Evolutionary conservation across 108 stramenopile genomes (phyloP), one percentile per base, ranked within the genome.

Genomic region (Pelagomonas calceolata): DNA sequence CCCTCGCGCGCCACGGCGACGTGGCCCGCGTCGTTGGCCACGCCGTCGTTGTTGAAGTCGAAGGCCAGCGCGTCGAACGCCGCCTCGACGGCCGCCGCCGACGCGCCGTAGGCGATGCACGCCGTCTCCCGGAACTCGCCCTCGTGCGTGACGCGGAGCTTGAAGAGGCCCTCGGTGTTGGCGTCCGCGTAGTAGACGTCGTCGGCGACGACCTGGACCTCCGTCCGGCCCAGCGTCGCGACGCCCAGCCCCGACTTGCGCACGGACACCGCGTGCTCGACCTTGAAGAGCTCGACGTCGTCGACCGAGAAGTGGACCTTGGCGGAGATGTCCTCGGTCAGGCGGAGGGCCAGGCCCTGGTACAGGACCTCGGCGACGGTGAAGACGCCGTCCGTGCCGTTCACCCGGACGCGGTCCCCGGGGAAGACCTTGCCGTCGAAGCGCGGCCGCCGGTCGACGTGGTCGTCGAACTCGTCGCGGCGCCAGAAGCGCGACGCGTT

Each of bases 31-130:
- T 73, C 78, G 65, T 85, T 78, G 37, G 74, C 83, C 16, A 70
- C 31, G 51, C 88, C 86, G 63, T 89, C 86, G 17, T 60, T 68
- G 69, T 88, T 86, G 68, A 79, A 85, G 65, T 89, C 90, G 37
- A 79, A 72, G 30, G 73, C 79, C 30, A 73, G 15, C 32, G 71
- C 46, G 39, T 90, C 84, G 36, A 92, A 73, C 12, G 86, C 71
- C 31, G 76, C 65, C 63, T 82, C 46, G 36, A 91, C 73, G 66
- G 81, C 86, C 4, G 82, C 65, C 4, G 83, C 74, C 33, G 77
- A 46, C 14, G 81, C 78, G 33, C 76, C 87, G 77, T 82, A 86
- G 51, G 35, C 70, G 36, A 88, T 66, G 64, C 91, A 92, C 21
- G 82, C 76, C 35, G 85, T 81, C n/a, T 74, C 70, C 7, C 39